Percentiles rank a stretch among this genome's conserved stretches.
Conservation (phyloP, 805 yeast species). For the Zygosaccharomyces siamensis region DNA sequence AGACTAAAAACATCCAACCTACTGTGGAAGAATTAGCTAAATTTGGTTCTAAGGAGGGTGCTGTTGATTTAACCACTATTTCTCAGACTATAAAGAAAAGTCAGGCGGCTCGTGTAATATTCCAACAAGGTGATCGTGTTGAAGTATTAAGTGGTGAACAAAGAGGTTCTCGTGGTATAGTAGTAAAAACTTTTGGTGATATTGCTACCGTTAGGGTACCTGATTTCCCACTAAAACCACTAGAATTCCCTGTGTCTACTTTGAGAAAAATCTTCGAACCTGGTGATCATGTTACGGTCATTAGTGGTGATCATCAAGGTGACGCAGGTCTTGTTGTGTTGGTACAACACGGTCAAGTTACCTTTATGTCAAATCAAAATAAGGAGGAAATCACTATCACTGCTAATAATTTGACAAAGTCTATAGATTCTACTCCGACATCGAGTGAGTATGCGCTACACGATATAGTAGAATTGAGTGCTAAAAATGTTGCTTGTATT, state of each 20-base stretch:
- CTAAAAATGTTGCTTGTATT: slow-evolving; percentile 82
- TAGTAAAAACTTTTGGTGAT: slow-evolving; percentile 61
- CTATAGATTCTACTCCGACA: slow-evolving; percentile 79
- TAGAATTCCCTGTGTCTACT: slow-evolving; percentile 78
- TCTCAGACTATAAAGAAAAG: slow-evolving; percentile 78
- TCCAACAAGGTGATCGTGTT: slow-evolving; percentile 92
- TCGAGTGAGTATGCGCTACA: slow-evolving; percentile 78
- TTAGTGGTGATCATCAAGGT: slow-evolving; percentile 85
- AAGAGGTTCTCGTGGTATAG: slow-evolving; percentile 79
- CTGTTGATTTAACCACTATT: slow-evolving; percentile 81
- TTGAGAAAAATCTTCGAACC: slow-evolving; percentile 79
- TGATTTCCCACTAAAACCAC: slow-evolving; percentile 46
- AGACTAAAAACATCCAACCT: slow-evolving; percentile 79
- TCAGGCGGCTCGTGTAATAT: slow-evolving; percentile 50
- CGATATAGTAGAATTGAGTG: slow-evolving; percentile 83
- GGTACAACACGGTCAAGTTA: slow-evolving; percentile 78
- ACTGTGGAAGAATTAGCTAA: slow-evolving; percentile 81
- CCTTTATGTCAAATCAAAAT: slow-evolving; percentile 84
- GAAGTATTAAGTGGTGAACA: slow-evolving; percentile 93
- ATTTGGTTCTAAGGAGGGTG: slow-evolving; percentile 75
- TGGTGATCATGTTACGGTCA: slow-evolving; percentile 94
- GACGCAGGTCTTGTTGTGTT: slow-evolving; percentile 92
- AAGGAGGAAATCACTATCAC: slow-evolving; percentile 86
- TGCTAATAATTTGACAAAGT: slow-evolving; percentile 83
- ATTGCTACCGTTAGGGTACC: slow-evolving; percentile 47